These are phyloP conservation scores for Vitis hybrid DNA, from an alignment of 177 flowering plant genomes.

Conservation along the genomic window DNA sequence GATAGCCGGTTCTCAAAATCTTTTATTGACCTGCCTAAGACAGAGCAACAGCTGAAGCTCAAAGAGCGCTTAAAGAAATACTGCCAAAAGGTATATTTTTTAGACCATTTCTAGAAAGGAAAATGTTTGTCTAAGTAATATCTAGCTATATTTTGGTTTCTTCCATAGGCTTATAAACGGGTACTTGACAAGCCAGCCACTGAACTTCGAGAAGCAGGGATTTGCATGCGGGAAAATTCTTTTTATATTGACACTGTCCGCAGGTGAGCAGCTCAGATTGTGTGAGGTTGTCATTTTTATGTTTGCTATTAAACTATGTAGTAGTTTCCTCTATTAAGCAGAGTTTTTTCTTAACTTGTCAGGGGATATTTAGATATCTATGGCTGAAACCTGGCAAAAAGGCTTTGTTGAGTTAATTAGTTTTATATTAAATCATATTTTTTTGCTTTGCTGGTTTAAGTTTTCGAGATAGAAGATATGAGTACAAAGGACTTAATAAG, in stretches of 20 bases:
- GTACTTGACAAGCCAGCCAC: constrained; percentile 91
- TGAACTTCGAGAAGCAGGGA: constrained; percentile 95
- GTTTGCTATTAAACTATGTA: not conserved
- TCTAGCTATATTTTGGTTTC: constrained; percentile 1
- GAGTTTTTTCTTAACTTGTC: not conserved
- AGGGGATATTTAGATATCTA: not conserved
- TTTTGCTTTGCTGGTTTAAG: constrained; percentile 31
- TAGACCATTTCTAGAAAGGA: not conserved
- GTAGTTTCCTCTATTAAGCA: not conserved
- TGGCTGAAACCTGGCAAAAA: too few species aligned
- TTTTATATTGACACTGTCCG: constrained; percentile 99
- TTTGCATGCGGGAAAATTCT: constrained; percentile 98
- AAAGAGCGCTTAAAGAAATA: constrained; percentile 95
- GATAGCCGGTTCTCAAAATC: constrained; percentile 65
- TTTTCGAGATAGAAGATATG: constrained; percentile 98
- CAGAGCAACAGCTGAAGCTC: constrained; percentile 77
- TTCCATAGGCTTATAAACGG: constrained; percentile 79
- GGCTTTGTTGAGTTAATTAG: not conserved
- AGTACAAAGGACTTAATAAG: constrained; percentile 96
- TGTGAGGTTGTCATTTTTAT: not conserved
- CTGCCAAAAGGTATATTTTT: constrained; percentile 77
- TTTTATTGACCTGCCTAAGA: constrained; percentile 84
- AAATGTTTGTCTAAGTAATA: constrained; percentile 3
- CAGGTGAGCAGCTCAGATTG: constrained; percentile 48
- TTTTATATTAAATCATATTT: constrained; percentile 1